Evolutionary conservation across 352 stramenopile species (phyloP).

Genomic region (Pythium vanterpoolii): DNA sequence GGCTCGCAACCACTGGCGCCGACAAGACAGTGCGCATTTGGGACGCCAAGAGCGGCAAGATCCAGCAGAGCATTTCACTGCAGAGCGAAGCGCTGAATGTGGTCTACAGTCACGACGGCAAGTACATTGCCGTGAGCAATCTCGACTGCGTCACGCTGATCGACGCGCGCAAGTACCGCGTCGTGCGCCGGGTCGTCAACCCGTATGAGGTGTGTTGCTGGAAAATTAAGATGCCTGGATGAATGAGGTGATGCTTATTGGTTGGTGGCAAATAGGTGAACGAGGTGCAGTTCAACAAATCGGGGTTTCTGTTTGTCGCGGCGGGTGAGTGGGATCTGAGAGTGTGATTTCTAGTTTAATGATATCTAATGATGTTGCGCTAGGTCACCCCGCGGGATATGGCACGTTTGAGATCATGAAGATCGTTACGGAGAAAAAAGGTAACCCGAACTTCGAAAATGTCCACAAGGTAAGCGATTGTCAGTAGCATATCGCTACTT

Average conservation of each 20-base stretch:
- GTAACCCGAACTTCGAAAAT: slow-evolving; percentile 77
- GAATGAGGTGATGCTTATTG: not conserved
- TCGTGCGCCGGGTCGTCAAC: slow-evolving; percentile 76
- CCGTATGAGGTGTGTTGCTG: slow-evolving; percentile 49
- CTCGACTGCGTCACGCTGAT: slow-evolving; percentile 76
- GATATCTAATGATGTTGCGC: not conserved
- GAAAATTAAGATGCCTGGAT: not conserved
- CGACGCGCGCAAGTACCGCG: slow-evolving; percentile 76
- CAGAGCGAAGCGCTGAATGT: slow-evolving; percentile 75
- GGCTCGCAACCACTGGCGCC: slow-evolving; percentile 60
- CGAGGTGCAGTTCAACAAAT: slow-evolving; percentile 82
- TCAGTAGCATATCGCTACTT: too few species aligned
- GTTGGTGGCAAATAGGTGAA: slow-evolving; percentile 31
- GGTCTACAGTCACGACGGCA: slow-evolving; percentile 75
- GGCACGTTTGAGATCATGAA: slow-evolving; percentile 85
- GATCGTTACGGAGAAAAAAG: slow-evolving; percentile 72
- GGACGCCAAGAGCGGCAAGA: slow-evolving; percentile 78
- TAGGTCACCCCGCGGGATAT: slow-evolving; percentile 65
- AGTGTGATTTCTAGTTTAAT: too few species aligned
- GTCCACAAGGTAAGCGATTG: slow-evolving; percentile 57
- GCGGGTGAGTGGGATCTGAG: slow-evolving; percentile 30
- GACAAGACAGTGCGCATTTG: slow-evolving; percentile 86
- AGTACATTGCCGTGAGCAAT: slow-evolving; percentile 80
- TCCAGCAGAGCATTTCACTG: slow-evolving; percentile 72
- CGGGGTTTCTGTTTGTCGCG: slow-evolving; percentile 75